phyloP scores from a whole-genome alignment of 2,329 filamentous ascomycete species.

The Aureobasidium zeae region DNA sequence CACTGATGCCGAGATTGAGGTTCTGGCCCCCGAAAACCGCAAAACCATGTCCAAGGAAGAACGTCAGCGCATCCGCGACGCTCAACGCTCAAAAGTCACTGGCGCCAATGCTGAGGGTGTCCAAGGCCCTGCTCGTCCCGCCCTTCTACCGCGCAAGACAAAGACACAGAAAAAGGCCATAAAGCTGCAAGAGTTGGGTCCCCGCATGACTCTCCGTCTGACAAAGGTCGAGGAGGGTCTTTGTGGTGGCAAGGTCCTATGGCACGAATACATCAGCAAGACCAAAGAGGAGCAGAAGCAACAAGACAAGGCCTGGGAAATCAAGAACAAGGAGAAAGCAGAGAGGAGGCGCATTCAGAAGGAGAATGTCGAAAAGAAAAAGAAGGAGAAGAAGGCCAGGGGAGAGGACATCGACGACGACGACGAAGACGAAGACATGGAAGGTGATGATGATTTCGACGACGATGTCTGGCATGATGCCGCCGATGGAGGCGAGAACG shows the following conservation, averaged over 20 bases:
- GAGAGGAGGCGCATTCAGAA: conserved; percentile 71
- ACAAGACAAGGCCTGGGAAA: conserved; percentile 74
- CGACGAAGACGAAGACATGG: conserved; percentile 28
- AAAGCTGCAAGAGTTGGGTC: conserved; percentile 85
- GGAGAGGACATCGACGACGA: conserved; percentile 33
- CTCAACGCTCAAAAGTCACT: conserved; percentile 15
- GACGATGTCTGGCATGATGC: conserved; percentile 45
- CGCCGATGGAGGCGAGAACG: conserved; percentile 40
- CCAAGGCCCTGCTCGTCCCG: conserved; percentile 21
- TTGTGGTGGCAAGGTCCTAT: conserved; percentile 85
- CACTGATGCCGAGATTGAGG: conserved; percentile 90
- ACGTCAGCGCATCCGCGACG: conserved; percentile 32
- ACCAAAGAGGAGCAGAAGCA: conserved; percentile 65
- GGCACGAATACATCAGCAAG: conserved; percentile 93
- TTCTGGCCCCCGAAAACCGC: conserved; percentile 52
- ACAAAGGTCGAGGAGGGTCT: conserved; percentile 95
- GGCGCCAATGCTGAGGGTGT: conserved; percentile 18
- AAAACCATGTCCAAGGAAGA: conserved; percentile 52
- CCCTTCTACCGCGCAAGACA: conserved; percentile 30
- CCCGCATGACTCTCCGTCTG: conserved; percentile 76
- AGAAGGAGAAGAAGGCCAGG: conserved; percentile 47
- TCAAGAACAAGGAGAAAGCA: conserved; percentile 70
- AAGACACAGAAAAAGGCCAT: conserved; percentile 75
- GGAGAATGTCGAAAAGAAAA: conserved; percentile 84
- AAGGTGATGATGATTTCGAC: conserved; percentile 40